Conservation (phyloP, 2,329 filamentous ascomycete species). For the Neofusicoccum sp. region DNA sequence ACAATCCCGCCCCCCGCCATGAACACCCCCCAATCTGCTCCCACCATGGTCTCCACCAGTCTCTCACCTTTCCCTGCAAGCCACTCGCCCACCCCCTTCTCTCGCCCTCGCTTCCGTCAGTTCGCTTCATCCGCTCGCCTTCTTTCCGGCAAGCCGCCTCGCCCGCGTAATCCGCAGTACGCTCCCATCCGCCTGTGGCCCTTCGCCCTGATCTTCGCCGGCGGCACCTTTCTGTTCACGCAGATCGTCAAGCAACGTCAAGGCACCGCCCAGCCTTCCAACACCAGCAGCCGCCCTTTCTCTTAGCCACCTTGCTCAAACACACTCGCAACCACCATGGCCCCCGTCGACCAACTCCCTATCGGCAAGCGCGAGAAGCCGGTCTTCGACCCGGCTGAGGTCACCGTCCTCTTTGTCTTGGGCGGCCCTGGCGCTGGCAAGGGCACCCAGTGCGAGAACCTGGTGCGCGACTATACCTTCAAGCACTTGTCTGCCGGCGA, state of each 20-base stretch:
- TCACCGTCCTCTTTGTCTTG: constrained; percentile 95
- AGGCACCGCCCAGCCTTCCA: constrained; percentile 32
- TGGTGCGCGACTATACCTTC: constrained; percentile 88
- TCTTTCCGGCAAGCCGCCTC: constrained; percentile 22
- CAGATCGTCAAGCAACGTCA: constrained; percentile 49
- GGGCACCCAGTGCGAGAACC: constrained; percentile 89
- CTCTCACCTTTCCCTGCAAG: constrained; percentile 21
- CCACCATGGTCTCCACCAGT: constrained; percentile 36
- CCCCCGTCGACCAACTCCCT: constrained; percentile 31
- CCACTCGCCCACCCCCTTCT: constrained; percentile 20
- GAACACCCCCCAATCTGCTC: constrained; percentile 23
- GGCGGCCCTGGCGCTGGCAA: constrained; percentile 95
- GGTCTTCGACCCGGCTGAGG: constrained; percentile 72
- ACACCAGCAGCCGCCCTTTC: constrained; percentile 20
- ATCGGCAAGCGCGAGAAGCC: constrained; percentile 56
- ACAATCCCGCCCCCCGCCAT: constrained; percentile 18
- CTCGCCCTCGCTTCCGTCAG: constrained; percentile 25
- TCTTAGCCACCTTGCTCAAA: not conserved
- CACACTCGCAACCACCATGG: constrained; percentile 1
- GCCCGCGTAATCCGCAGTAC: constrained; percentile 36
- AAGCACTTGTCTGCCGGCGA: constrained; percentile 92
- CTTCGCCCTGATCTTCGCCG: constrained; percentile 50
- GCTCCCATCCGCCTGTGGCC: constrained; percentile 47
- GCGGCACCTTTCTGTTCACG: constrained; percentile 51
- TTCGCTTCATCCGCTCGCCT: constrained; percentile 30